Conservation (phyloP, 2,329 filamentous ascomycete species). For the Trichoderma harzianum region DNA sequence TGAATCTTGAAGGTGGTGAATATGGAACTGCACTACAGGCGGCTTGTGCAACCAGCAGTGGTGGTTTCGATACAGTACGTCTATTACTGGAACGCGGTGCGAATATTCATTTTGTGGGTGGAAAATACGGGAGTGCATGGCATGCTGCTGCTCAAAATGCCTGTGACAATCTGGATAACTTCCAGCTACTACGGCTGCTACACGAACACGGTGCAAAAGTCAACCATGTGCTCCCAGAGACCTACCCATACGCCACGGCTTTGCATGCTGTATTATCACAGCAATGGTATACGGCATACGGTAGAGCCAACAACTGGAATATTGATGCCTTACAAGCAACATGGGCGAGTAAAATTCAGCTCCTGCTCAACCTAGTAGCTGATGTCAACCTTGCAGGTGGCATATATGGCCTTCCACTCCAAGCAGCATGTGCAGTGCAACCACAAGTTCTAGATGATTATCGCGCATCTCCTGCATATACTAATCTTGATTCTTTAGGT, state of each 20-base stretch:
- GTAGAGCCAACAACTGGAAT: not conserved
- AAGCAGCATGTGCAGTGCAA: not conserved
- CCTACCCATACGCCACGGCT: not conserved
- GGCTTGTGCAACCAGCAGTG: not conserved
- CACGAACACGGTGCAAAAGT: not conserved
- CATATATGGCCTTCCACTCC: not conserved
- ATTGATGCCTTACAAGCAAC: not conserved
- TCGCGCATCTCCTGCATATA: not conserved
- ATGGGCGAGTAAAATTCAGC: not conserved
- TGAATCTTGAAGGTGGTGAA: not conserved
- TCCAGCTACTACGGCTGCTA: not conserved
- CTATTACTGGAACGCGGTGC: not conserved
- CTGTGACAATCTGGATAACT: rapidly evolving
- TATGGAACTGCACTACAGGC: not conserved
- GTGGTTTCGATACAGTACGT: not conserved
- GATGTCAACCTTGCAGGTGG: not conserved
- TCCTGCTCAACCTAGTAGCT: not conserved
- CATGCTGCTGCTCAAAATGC: not conserved
- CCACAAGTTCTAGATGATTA: not conserved
- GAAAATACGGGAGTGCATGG: not conserved
- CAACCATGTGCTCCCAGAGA: not conserved
- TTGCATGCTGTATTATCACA: not conserved
- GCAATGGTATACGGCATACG: not conserved
- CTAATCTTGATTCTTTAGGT: not conserved
- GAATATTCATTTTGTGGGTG: not conserved